These are phyloP conservation scores for Venturia carpophila DNA, from an alignment of 2,329 filamentous ascomycete genomes.

Conservation along the genomic window DNA sequence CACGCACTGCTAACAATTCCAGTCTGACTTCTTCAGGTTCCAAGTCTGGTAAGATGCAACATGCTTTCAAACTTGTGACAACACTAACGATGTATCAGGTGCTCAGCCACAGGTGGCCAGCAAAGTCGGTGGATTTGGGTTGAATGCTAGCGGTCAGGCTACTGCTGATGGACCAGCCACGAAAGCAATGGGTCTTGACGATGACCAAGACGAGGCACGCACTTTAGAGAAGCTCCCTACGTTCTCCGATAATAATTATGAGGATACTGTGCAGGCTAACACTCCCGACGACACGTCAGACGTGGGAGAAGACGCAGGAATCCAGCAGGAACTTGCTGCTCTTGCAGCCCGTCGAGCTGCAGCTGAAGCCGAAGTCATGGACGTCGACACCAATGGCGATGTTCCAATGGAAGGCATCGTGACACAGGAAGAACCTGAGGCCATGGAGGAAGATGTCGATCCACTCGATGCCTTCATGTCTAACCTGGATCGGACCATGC, in stretches of 20 bases:
- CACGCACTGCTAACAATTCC: conserved; percentile 22
- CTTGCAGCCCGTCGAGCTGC: conserved; percentile 15
- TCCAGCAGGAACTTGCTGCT: conserved; percentile 28
- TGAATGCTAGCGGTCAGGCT: conserved; percentile 55
- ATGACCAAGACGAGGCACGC: conserved; percentile 77
- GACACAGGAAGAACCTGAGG: conserved; percentile 29
- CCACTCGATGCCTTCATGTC: conserved; percentile 98
- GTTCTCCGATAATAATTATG: conserved; percentile 51
- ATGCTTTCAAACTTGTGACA: not conserved
- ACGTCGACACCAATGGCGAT: conserved; percentile 23
- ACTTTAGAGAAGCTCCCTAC: conserved; percentile 88
- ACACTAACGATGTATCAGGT: conserved; percentile 22
- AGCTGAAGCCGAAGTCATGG: conserved; percentile 33
- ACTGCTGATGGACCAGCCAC: conserved; percentile 57
- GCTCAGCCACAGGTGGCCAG: conserved; percentile 39
- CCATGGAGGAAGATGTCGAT: conserved; percentile 67
- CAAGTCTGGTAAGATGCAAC: conserved; percentile 6
- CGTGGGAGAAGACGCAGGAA: conserved; percentile 64
- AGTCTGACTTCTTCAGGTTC: conserved; percentile 36
- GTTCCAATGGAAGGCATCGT: conserved; percentile 25
- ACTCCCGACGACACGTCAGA: conserved; percentile 54
- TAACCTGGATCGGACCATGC: conserved; percentile 46
- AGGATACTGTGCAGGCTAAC: conserved; percentile 46
- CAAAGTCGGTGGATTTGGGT: conserved; percentile 77
- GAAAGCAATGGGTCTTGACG: conserved; percentile 74